Percentiles rank a stretch among this genome's conserved stretches.
Evolutionary conservation across 495 filamentous ascomycete species (phyloP).

Genomic region (Parathielavia appendiculata): DNA sequence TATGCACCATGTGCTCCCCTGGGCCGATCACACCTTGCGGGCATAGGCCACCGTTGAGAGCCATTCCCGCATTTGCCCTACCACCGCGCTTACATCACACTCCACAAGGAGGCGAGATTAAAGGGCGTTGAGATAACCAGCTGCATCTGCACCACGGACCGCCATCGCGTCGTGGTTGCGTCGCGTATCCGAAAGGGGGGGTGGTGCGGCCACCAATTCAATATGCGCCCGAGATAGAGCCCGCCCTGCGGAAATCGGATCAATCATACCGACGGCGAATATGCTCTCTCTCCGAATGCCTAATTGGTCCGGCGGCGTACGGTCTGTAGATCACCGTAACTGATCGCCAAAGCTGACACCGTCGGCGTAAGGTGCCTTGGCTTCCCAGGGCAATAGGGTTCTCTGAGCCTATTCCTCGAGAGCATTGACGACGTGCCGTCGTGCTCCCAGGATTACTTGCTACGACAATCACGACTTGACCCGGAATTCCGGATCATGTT

Average conservation of each 20-base stretch:
- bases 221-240: too few relatives aligned
- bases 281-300: conserved; percentile 6
- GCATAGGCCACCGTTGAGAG: not conserved
- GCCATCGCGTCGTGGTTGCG: not conserved
- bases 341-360: not conserved
- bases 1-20: conserved; percentile 5
- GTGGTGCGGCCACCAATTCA: not conserved
- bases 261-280: conserved; percentile 7
- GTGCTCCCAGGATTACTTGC: not conserved
- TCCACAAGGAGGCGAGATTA: conserved; percentile 15
- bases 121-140: conserved; percentile 9
- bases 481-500: conserved; percentile 3
- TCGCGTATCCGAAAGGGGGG: not conserved
- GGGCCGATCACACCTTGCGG: conserved; percentile 3
- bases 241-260: not conserved
- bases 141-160: conserved; percentile 8
- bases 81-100: not conserved
- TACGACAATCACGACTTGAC: not conserved
- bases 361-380: too few relatives aligned
- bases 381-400: not conserved
- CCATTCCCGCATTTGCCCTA: not conserved
- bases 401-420: not conserved
- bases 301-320: not conserved
- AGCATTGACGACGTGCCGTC: not conserved
- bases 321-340: not conserved